phyloP scores from a whole-genome alignment of 1,284 basidiomycete species.

The Ganoderma multipileum region DNA sequence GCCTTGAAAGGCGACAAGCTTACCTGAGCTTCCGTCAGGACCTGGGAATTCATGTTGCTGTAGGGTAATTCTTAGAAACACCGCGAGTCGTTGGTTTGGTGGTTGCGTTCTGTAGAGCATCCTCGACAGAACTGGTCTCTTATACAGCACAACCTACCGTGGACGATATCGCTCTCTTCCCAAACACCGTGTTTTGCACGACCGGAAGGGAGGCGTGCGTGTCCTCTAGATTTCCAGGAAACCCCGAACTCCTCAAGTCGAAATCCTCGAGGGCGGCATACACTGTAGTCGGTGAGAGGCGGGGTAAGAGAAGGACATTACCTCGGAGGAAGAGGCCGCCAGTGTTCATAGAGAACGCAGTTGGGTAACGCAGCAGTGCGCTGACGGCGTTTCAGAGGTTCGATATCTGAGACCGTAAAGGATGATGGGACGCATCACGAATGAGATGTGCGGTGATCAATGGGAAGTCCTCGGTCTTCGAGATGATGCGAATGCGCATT shows the following conservation, averaged over 20 bases:
- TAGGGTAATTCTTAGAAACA: not conserved
- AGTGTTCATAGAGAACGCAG: not conserved
- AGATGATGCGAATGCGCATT: not conserved
- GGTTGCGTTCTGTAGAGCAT: not conserved
- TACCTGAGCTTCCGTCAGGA: not conserved
- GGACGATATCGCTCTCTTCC: not conserved
- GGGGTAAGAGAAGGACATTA: not conserved
- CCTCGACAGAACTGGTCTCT: not conserved
- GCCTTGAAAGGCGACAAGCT: not conserved
- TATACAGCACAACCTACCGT: not conserved
- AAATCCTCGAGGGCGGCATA: not conserved
- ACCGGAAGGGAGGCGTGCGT: not conserved
- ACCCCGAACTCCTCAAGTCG: not conserved
- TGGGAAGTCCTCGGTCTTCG: not conserved
- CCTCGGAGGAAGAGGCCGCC: not conserved
- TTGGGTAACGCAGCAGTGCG: not conserved
- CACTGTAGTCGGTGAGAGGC: not conserved
- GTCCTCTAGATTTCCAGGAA: not conserved
- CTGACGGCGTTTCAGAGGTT: not conserved
- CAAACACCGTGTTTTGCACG: not conserved
- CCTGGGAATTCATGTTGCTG: not conserved
- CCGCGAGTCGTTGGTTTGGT: not conserved
- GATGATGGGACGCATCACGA: not conserved
- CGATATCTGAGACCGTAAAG: not conserved
- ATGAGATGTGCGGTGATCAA: not conserved